phyloP scores from a whole-genome alignment of 2,329 filamentous ascomycete genomes.

The Chaetomiaceae sp. region DNA sequence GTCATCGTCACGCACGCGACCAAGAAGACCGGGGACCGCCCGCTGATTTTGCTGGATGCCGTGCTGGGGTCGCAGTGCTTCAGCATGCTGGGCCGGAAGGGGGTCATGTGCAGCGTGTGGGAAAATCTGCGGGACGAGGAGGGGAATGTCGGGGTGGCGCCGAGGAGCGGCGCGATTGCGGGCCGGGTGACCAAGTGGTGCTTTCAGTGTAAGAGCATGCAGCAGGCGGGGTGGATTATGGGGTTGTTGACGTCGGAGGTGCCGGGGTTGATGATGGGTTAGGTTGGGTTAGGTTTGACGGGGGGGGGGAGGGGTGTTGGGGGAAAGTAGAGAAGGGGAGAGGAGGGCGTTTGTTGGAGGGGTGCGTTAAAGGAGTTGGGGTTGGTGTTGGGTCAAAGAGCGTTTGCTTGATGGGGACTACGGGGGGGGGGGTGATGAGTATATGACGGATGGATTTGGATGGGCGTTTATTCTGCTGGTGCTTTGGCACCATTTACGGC shows the following conservation, averaged over 20 bases:
- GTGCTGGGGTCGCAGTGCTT: slow-evolving; percentile 82
- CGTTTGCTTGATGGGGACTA: no score
- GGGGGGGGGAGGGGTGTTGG: no score
- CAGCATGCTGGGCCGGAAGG: slow-evolving; percentile 74
- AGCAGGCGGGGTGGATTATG: slow-evolving; percentile 53
- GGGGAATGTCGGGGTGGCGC: slow-evolving; percentile 50
- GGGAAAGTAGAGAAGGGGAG: no score
- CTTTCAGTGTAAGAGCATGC: slow-evolving; percentile 53
- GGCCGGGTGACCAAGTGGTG: slow-evolving; percentile 61
- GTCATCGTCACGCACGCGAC: slow-evolving; percentile 73
- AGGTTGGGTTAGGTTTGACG: background rate
- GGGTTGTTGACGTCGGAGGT: slow-evolving; percentile 45
- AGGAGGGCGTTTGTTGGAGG: no score
- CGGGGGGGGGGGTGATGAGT: background rate
- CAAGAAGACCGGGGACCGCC: slow-evolving; percentile 52
- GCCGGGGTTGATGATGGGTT: slow-evolving; percentile 22
- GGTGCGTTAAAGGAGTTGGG: no score
- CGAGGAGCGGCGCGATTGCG: slow-evolving; percentile 47
- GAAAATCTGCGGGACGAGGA: slow-evolving; percentile 66
- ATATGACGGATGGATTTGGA: background rate
- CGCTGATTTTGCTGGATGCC: slow-evolving; percentile 70
- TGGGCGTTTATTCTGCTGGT: background rate
- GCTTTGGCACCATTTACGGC: background rate
- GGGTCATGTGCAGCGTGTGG: slow-evolving; percentile 86
- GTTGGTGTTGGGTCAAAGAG: no score